Percentiles rank a stretch among this genome's conserved stretches.
Conservation (phyloP, 495 filamentous ascomycete species). For the Penicillium dipodomyicola region DNA sequence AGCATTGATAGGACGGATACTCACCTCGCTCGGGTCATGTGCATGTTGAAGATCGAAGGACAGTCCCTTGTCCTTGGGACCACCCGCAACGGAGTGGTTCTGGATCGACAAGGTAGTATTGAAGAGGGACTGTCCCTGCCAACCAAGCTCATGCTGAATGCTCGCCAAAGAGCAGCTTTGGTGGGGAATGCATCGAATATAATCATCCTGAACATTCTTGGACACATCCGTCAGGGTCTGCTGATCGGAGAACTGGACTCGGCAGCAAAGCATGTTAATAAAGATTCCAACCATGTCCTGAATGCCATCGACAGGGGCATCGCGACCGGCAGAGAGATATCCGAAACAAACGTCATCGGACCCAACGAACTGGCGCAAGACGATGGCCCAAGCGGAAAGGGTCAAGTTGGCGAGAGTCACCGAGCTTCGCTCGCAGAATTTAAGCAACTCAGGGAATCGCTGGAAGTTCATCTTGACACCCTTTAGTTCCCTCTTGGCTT, state of each 20-base stretch:
- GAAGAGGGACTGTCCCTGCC: slow-evolving; percentile 51
- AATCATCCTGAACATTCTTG: slow-evolving; percentile 47
- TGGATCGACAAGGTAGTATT: slow-evolving; percentile 59
- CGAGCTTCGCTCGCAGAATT: slow-evolving; percentile 46
- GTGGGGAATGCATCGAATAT: slow-evolving; percentile 46
- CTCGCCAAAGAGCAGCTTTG: slow-evolving; percentile 54
- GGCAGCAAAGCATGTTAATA: slow-evolving; percentile 57
- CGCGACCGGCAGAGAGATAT: slow-evolving; percentile 49
- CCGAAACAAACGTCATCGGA: slow-evolving; percentile 60
- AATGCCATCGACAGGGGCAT: slow-evolving; percentile 49
- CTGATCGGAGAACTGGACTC: slow-evolving; percentile 37
- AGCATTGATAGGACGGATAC: neutral
- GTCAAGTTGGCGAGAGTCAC: slow-evolving; percentile 53
- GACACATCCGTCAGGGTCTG: slow-evolving; percentile 43
- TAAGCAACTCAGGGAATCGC: slow-evolving; percentile 40
- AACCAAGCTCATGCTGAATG: slow-evolving; percentile 54
- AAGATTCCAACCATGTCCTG: slow-evolving; percentile 55
- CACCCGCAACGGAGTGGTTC: slow-evolving; percentile 39
- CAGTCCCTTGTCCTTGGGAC: slow-evolving; percentile 34
- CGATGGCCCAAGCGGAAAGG: slow-evolving; percentile 56
- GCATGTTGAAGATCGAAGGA: slow-evolving; percentile 41
- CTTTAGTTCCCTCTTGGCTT: slow-evolving; percentile 25
- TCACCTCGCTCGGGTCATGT: slow-evolving; percentile 50
- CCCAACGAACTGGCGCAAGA: slow-evolving; percentile 50
- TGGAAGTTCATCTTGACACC: slow-evolving; percentile 37